A percentile compares a stretch with the other conserved stretches of the same genome.
phyloP scores from a whole-genome alignment of 768 basidiomycete genomes.

The Suillus alpinus region DNA sequence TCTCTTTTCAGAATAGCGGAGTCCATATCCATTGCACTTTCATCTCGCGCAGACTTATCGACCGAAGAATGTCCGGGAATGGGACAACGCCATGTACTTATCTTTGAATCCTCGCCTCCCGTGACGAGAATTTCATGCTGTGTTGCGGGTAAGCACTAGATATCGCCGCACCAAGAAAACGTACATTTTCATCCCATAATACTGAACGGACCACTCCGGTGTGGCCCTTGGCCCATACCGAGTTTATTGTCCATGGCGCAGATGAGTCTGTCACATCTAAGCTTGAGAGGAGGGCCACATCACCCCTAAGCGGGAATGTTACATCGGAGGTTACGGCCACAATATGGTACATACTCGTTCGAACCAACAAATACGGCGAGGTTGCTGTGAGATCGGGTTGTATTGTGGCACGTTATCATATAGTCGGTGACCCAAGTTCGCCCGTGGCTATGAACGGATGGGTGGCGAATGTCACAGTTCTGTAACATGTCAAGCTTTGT shows the following conservation, averaged over 20 bases:
- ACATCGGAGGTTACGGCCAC: not conserved
- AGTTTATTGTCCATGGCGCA: constrained; percentile 48
- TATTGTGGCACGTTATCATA: constrained; percentile 51
- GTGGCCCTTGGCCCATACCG: constrained; percentile 55
- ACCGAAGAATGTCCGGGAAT: not conserved
- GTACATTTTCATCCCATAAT: constrained; percentile 54
- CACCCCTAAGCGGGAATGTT: constrained; percentile 42
- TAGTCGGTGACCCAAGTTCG: constrained; percentile 80
- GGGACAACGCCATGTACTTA: constrained; percentile 40
- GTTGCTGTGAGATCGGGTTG: constrained; percentile 14
- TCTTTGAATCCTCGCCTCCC: constrained; percentile 50
- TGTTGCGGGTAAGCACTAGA: constrained; percentile 1
- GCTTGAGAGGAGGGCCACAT: constrained; percentile 53
- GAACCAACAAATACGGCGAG: constrained; percentile 67
- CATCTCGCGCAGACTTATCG: constrained; percentile 3
- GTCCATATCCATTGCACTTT: constrained; percentile 13
- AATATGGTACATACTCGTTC: constrained; percentile 52
- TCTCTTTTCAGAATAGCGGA: constrained; percentile 19
- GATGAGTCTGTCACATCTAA: constrained; percentile 34
- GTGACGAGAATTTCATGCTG: constrained; percentile 44
- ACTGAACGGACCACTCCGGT: constrained; percentile 54
- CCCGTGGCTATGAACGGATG: constrained; percentile 54
- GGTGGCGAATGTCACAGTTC: constrained; percentile 60
- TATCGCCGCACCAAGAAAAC: constrained; percentile 1
- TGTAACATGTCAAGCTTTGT: constrained; percentile 59